Evolutionary conservation across 2,329 filamentous ascomycete species (phyloP).

Genomic region (Fusarium albidum): DNA sequence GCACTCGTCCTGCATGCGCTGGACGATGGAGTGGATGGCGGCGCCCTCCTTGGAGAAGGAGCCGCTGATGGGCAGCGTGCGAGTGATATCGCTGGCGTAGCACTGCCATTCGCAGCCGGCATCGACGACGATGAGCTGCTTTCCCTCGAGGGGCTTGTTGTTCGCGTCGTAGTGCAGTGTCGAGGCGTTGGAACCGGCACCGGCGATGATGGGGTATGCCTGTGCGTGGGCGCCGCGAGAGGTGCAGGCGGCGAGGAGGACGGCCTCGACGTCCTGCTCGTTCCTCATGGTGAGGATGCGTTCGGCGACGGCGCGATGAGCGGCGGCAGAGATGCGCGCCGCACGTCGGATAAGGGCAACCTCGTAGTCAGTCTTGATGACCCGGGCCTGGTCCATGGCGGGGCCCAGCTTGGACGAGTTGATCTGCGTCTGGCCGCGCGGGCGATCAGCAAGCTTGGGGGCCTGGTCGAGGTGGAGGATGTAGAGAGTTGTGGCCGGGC

Average conservation of each 20-base stretch:
- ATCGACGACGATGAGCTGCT: slow-evolving; percentile 83
- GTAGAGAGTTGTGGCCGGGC: slow-evolving; percentile 51
- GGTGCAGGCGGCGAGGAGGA: slow-evolving; percentile 78
- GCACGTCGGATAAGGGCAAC: slow-evolving; percentile 82
- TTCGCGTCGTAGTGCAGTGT: slow-evolving; percentile 90
- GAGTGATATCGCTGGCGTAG: slow-evolving; percentile 91
- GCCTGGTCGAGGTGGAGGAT: slow-evolving; percentile 59
- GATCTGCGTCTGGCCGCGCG: slow-evolving; percentile 49
- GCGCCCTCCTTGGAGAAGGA: slow-evolving; percentile 72
- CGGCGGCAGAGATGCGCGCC: slow-evolving; percentile 79
- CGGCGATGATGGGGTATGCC: slow-evolving; percentile 90
- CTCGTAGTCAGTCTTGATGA: slow-evolving; percentile 88
- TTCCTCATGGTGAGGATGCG: slow-evolving; percentile 70
- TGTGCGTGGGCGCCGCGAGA: slow-evolving; percentile 77
- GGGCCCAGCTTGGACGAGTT: slow-evolving; percentile 65
- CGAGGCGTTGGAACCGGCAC: slow-evolving; percentile 80
- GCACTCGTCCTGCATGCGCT: slow-evolving; percentile 81
- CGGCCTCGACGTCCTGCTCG: slow-evolving; percentile 84
- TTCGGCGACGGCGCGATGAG: slow-evolving; percentile 77
- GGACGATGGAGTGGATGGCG: slow-evolving; percentile 79
- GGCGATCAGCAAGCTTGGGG: slow-evolving; percentile 47
- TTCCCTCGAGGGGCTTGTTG: slow-evolving; percentile 72
- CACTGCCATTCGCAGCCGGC: slow-evolving; percentile 85
- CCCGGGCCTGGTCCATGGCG: slow-evolving; percentile 81
- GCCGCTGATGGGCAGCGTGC: slow-evolving; percentile 82